Conservation (phyloP, 345 rosid genomes). For the Eucalyptus erythrocorys region DNA sequence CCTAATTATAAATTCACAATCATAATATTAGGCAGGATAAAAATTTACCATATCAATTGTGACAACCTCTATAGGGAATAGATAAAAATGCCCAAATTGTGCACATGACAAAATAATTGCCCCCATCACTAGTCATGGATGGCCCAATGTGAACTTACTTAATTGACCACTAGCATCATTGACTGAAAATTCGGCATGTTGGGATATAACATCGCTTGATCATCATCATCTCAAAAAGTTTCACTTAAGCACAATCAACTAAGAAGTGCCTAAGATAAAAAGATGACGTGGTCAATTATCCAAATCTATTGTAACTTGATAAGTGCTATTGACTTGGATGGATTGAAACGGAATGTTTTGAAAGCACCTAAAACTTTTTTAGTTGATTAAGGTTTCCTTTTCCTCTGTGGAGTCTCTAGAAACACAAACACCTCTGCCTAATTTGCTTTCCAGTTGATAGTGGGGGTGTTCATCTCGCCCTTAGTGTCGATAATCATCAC, state of each 20-base stretch:
- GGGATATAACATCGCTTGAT: background rate
- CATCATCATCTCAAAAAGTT: background rate
- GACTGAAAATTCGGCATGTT: background rate
- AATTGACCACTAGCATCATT: background rate
- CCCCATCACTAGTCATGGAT: background rate
- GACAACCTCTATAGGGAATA: background rate
- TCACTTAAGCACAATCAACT: background rate
- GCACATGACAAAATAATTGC: background rate
- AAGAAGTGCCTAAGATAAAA: background rate
- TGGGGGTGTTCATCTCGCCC: background rate
- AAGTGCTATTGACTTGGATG: background rate
- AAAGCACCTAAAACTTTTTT: background rate
- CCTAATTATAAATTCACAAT: background rate
- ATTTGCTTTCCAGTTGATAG: background rate
- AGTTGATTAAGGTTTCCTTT: background rate
- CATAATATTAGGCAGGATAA: background rate
- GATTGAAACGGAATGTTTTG: background rate
- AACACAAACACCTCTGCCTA: background rate
- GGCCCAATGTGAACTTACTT: background rate
- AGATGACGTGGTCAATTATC: background rate
- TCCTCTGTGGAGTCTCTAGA: background rate
- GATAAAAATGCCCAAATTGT: background rate
- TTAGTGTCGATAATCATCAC: background rate
- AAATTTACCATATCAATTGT: background rate
- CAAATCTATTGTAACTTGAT: background rate